These are phyloP conservation scores for Talaromyces piceae DNA, from an alignment of 2,329 filamentous ascomycete genomes.

Conservation along the genomic window DNA sequence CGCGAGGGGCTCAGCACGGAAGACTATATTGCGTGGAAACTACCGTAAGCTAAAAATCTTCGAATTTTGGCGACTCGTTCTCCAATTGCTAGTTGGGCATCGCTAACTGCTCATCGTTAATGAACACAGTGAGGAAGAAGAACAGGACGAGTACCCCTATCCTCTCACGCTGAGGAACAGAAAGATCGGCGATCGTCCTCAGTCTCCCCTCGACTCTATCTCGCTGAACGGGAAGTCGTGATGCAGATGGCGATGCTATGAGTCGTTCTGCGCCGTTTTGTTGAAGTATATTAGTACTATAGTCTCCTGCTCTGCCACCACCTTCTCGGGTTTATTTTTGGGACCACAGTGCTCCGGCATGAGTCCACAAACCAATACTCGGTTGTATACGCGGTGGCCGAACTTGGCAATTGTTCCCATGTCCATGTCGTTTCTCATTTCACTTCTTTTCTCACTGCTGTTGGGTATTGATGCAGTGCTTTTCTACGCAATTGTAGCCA, in stretches of 20 bases:
- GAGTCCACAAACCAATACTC: not conserved
- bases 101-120: conserved; percentile 16
- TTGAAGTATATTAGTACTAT: not conserved
- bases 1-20: conserved; percentile 89
- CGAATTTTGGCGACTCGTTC: conserved; percentile 2
- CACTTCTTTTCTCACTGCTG: not conserved
- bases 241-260: too few relatives aligned
- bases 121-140: conserved; percentile 72
- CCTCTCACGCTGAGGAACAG: conserved; percentile 57
- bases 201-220: conserved; percentile 31
- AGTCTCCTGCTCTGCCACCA: not conserved
- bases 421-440: not conserved
- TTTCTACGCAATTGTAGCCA: not conserved
- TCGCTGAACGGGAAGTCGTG: conserved; percentile 21
- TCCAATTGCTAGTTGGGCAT: conserved; percentile 24
- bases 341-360: not conserved
- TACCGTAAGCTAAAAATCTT: conserved; percentile 62
- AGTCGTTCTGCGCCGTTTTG: not conserved
- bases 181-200: conserved; percentile 29
- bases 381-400: too few relatives aligned
- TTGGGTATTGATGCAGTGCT: not conserved
- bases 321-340: not conserved
- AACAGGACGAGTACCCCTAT: conserved; percentile 69
- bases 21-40: conserved; percentile 96
- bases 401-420: not conserved